Conservation (phyloP, 2,329 filamentous ascomycete species). For the Metarhizium sp. region DNA sequence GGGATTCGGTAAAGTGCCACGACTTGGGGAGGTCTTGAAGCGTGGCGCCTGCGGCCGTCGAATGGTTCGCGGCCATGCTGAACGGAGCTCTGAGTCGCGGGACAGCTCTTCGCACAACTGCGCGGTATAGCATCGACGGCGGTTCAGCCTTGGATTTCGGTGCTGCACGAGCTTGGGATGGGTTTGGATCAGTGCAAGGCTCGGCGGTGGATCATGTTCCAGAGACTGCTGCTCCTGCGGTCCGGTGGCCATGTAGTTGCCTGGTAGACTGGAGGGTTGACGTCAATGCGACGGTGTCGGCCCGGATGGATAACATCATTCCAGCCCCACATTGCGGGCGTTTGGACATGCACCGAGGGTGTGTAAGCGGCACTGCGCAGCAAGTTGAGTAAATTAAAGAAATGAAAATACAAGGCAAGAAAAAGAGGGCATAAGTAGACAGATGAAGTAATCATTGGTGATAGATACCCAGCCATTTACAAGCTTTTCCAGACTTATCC, state of each 20-base stretch:
- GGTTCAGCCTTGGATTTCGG: neutral
- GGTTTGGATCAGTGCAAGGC: too few relatives aligned
- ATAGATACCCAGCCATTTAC: too few relatives aligned
- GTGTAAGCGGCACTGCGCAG: too few relatives aligned
- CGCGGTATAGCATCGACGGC: constrained; percentile 25
- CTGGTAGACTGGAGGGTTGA: neutral
- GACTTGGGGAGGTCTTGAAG: constrained; percentile 53
- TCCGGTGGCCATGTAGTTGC: neutral
- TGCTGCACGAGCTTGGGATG: too few relatives aligned
- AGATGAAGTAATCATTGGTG: too few relatives aligned
- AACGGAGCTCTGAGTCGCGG: constrained; percentile 15
- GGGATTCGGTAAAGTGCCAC: constrained; percentile 53
- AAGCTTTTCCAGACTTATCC: too few relatives aligned
- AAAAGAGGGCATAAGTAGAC: too few relatives aligned
- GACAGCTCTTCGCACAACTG: constrained; percentile 20
- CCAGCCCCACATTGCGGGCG: neutral
- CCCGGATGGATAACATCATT: neutral
- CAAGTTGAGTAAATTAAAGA: neutral
- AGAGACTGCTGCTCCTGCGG: too few relatives aligned
- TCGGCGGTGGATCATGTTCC: too few relatives aligned
- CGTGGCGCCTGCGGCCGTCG: constrained; percentile 24
- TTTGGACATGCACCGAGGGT: neutral
- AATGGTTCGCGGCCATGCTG: constrained; percentile 23
- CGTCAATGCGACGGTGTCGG: neutral
- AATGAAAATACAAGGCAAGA: too few relatives aligned